phyloP scores from a whole-genome alignment of 2,329 filamentous ascomycete genomes.

The Cercospora sp. region DNA sequence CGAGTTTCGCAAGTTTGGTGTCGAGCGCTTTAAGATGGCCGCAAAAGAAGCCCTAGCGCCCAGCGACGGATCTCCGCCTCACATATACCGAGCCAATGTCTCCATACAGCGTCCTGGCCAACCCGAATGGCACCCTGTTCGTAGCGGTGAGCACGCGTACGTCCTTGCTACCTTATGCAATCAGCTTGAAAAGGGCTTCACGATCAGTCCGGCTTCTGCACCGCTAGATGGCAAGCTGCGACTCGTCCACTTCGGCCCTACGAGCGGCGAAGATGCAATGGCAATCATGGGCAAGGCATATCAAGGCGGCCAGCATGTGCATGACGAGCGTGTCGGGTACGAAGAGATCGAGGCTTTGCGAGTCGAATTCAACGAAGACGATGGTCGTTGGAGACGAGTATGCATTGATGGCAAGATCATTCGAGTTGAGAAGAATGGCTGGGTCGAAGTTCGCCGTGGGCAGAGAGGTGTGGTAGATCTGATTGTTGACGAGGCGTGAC shows the following conservation, averaged over 20 bases:
- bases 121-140: slow-evolving; percentile 38
- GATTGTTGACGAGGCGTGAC: slow-evolving; percentile 12
- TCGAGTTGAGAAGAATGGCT: slow-evolving; percentile 67
- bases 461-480: slow-evolving; percentile 42
- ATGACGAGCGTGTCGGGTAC: slow-evolving; percentile 64
- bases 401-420: slow-evolving; percentile 94
- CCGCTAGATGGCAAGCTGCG: slow-evolving; percentile 71
- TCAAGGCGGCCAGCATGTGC: slow-evolving; percentile 57
- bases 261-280: slow-evolving; percentile 68
- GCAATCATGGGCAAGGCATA: slow-evolving; percentile 69
- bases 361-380: slow-evolving; percentile 66
- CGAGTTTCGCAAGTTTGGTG: slow-evolving; percentile 74
- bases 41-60: slow-evolving; percentile 72
- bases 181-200: slow-evolving; percentile 77
- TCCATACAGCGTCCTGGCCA: slow-evolving; percentile 41
- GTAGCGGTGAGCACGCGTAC: slow-evolving; percentile 65
- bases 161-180: slow-evolving; percentile 74
- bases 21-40: slow-evolving; percentile 79
- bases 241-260: slow-evolving; percentile 72
- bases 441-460: slow-evolving; percentile 64
- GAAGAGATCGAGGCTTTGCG: slow-evolving; percentile 66
- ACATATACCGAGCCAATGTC: slow-evolving; percentile 58
- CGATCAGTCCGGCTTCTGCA: slow-evolving; percentile 71
- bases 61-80: slow-evolving; percentile 52
- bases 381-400: slow-evolving; percentile 76